Base-by-base conservation (phyloP, 2,329 filamentous ascomycete genomes). In the Trichophyton simii region DNA sequence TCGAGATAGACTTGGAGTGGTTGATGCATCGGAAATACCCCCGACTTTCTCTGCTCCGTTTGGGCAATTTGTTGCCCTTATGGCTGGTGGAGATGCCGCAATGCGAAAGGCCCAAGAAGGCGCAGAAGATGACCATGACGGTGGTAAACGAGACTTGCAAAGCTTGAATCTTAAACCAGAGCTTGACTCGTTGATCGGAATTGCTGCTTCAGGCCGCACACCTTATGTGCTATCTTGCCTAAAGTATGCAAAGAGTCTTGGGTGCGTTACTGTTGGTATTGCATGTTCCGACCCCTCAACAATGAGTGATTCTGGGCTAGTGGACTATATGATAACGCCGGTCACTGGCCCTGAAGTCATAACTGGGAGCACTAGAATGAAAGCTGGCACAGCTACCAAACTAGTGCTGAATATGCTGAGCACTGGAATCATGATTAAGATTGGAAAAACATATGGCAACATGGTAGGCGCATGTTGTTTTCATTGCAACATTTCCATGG, bases 381-480 rank as follows among this genome's bases (percentile, higher is more conserved):
- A 78, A 64, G 76, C 76, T 1, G 77, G 77, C 15, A 78, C 74
- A 0, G 76, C 73, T 0, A 78, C 77, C 0, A 79, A 79, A 64
- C 63, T 78, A 61, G 74, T 76, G 0, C 64, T 77, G 52, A 77
- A 78, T 61, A 78, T 77, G 75, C 65, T 78, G 1, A 77, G 75
- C 50, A 77, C 75, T 0, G 74, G 76, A 0, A 68, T 72, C 7
- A 76, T 77, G 72, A 72, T 78, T 38, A 69, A 67, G 34, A 67
- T 68, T 8, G 76, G 76, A 3, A 78, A 77, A 64, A 77, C 75
- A 0, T 77, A 73, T 60, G 73, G 73, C 8, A 76, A 76, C 58
- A 67, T 76, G 72, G 74, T 75, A 65, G 57, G 69, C 18, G 18
- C 34, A 42, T 8, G 5, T 41, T 34, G 15, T 22, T 28, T 20